Base-by-base conservation (phyloP, 495 filamentous ascomycete species). In the Hyaloscypha bicolor region DNA sequence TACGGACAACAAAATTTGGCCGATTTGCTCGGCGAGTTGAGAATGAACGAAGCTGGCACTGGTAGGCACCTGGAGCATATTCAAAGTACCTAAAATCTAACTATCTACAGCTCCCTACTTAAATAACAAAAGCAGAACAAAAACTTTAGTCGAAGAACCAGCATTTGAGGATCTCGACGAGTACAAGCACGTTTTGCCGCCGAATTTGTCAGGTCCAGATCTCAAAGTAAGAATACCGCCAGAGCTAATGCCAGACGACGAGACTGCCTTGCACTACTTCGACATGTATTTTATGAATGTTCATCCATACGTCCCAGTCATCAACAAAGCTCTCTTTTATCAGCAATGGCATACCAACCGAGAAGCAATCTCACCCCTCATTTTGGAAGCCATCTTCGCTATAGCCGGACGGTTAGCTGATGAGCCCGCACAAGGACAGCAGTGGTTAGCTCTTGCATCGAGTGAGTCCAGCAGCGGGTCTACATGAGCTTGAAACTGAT, bases 311-410 rank as follows among this genome's bases (percentile, higher is more conserved):
- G 88, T 96, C n/a, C 95, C 95, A 0, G 92, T 99, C 1, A 78
- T 98, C 63, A 94, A 96, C 76, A 90, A 93, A 71, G 77, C 85
- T 19, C 86, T 90, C 60, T 88, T 99, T 62, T 97, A 95, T 74
- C 90, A 92, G 19, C 93, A 97, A 80, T 99, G 96, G 96, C 87
- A 91, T 64, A 88, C 88, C 52, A 90, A 94, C 69, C 86, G 92
- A 62, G 86, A 90, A 37, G 88, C 91, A 2, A 94, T 99, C 9
- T 98, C 95, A 0, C 96, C 95, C 16, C 82, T 99, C 60, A 81
- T 99, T 52, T 81, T 99, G 0, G 95, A 98, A 79, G 92, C 93
- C 12, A 88, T 99, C n/a, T 97, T 99, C 76, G 93, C 96, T 8
- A 97, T 96, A 77, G 88, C 91, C 9, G 91, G 91, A 11, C 84